Evolutionary conservation across 139 green algal species (phyloP), one percentile per base, ranked within the genome.

Genomic region (Volvox africanus): DNA sequence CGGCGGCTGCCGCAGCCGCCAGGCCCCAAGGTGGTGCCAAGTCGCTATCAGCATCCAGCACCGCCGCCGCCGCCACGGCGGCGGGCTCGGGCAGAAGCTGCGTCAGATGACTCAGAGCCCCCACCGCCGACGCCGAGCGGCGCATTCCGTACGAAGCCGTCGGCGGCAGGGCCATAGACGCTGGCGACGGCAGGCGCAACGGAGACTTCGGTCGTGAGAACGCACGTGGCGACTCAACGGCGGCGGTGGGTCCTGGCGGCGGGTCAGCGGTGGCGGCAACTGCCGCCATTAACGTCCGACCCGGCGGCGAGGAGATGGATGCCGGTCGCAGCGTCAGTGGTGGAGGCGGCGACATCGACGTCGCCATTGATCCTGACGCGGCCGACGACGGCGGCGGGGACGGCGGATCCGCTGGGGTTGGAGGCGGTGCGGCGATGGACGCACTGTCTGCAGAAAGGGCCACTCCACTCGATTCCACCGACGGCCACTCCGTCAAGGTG

Each of bases 11-110:
- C 55, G 55, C 82, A 28, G 32, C 33, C 62, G 55, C 61, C 61
- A 77, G 61, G 28, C 36, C 78, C 32, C 62, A 24, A 30, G 62
- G 32, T 35, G 82, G 24, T 35, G 36, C 68, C 83, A 88, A 35
- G 22, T 88, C 83, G 16, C 61, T 65, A 35, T 88, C 83, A 0
- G 73, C 83, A 35, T 88, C 83, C 24, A 88, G 83, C 36, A 62
- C 67, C 67, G 83, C 83, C 83, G 83, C 83, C 83, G 69, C 83
- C 24, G 83, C 83, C 36, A 68, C 78, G 36, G 67, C 83, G 9
- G 67, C 83, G 26, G 83, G 83, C 36, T 35, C 33, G 22, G 83
- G 83, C 35, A 88, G 83, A 0, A 61, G 2, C 1, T 61, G 32
- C 32, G 33, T 36, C 62, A 88, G 82, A 33, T 75, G 28, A 0